Conservation (phyloP, 2,329 filamentous ascomycete genomes). For the Beauveria australis region DNA sequence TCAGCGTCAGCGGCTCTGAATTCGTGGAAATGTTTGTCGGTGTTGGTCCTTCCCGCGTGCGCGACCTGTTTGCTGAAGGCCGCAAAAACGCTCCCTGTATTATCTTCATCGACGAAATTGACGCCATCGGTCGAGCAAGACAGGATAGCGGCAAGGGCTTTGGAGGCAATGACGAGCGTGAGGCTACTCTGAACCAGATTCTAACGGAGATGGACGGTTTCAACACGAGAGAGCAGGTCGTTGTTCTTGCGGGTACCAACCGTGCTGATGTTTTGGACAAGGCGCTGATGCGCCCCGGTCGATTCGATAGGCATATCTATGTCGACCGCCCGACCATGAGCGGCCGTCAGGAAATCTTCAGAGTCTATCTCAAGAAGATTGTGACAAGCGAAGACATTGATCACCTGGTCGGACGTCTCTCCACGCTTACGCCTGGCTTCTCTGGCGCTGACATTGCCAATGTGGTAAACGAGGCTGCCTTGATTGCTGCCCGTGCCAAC, state of each 20-base stretch:
- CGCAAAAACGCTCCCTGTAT: slow-evolving; percentile 96
- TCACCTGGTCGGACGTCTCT: slow-evolving; percentile 76
- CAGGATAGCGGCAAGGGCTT: slow-evolving; percentile 62
- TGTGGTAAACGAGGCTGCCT: slow-evolving; percentile 92
- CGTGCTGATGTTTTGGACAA: slow-evolving; percentile 90
- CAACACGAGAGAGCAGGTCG: slow-evolving; percentile 93
- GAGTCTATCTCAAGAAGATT: slow-evolving; percentile 89
- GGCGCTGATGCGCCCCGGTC: slow-evolving; percentile 90
- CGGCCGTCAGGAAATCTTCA: slow-evolving; percentile 91
- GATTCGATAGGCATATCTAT: slow-evolving; percentile 92
- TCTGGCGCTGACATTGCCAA: slow-evolving; percentile 98
- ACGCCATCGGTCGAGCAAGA: slow-evolving; percentile 89
- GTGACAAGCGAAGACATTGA: slow-evolving; percentile 87
- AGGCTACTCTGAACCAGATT: slow-evolving; percentile 96
- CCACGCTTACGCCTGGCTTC: slow-evolving; percentile 91
- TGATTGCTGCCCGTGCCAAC: slow-evolving; percentile 80
- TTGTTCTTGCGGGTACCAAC: slow-evolving; percentile 95
- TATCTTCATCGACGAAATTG: slow-evolving; percentile 99
- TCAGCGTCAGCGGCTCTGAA: slow-evolving; percentile 95
- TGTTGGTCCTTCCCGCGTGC: slow-evolving; percentile 90
- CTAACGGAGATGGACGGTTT: slow-evolving; percentile 99
- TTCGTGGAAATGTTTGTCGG: slow-evolving; percentile 99
- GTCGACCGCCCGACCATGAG: slow-evolving; percentile 97
- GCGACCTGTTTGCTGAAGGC: slow-evolving; percentile 89
- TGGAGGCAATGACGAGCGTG: slow-evolving; percentile 93